A percentile compares a stretch with the other conserved stretches of the same genome.
Conservation (phyloP, 1,139 yeast genomes). For the Protomyces pachydermus region DNA sequence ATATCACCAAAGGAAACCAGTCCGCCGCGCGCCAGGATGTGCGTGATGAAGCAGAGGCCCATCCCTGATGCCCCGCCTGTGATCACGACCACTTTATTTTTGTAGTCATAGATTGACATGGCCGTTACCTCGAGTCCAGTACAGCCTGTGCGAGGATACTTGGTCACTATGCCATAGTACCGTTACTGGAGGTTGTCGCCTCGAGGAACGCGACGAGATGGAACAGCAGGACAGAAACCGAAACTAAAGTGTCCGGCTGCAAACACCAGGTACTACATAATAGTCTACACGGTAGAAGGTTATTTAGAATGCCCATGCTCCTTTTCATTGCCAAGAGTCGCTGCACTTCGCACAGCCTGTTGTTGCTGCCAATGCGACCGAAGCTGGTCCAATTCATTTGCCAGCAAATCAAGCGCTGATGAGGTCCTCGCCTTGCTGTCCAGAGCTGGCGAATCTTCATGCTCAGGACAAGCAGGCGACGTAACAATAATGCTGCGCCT, state of each 20-base stretch:
- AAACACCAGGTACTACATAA: too few species aligned
- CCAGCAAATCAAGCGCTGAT: slow-evolving; percentile 26
- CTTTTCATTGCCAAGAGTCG: too few species aligned
- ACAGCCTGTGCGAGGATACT: too few species aligned
- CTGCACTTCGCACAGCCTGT: not conserved
- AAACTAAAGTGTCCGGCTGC: too few species aligned
- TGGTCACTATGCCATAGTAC: too few species aligned
- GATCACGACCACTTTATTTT: slow-evolving; percentile 17
- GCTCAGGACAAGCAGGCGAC: not conserved
- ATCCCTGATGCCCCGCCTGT: slow-evolving; percentile 25
- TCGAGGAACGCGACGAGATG: too few species aligned
- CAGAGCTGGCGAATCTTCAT: not conserved
- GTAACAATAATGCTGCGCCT: slow-evolving; percentile 11
- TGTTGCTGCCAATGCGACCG: slow-evolving; percentile 20
- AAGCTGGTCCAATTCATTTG: slow-evolving; percentile 28
- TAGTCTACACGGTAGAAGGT: too few species aligned
- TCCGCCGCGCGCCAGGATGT: slow-evolving; percentile 13
- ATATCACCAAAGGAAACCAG: slow-evolving; percentile 21
- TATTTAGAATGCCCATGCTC: too few species aligned
- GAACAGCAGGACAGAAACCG: too few species aligned
- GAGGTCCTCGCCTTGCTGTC: slow-evolving; percentile 5
- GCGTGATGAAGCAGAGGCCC: slow-evolving; percentile 21
- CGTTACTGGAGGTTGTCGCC: too few species aligned
- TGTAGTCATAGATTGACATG: slow-evolving; percentile 10
- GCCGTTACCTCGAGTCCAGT: not conserved